A percentile compares a stretch with the other conserved stretches of the same genome.
These are phyloP conservation scores for Aspergillus funiculosus DNA, from an alignment of 495 filamentous ascomycete species.

Conservation along the genomic window DNA sequence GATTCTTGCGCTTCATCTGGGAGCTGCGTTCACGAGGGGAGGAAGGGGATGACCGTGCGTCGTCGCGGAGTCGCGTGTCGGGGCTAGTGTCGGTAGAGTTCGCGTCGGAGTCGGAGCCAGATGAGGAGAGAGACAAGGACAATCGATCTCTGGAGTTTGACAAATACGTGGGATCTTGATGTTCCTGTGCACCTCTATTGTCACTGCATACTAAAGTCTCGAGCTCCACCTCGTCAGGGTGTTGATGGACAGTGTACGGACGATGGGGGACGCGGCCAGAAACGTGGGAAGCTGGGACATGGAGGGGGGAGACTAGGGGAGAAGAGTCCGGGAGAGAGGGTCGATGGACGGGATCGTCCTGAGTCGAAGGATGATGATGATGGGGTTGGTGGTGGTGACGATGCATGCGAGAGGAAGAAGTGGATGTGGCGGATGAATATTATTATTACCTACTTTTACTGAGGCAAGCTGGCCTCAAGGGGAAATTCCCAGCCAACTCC, in stretches of 20 bases:
- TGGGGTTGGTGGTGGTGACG: background rate
- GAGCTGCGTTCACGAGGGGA: conserved; percentile 16
- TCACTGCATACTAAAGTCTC: conserved; percentile 17
- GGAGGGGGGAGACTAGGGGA: conserved; percentile 4
- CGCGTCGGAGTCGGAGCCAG: conserved; percentile 5
- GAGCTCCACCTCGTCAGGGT: conserved; percentile 17
- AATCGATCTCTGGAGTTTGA: conserved; percentile 5
- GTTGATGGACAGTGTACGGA: conserved; percentile 3
- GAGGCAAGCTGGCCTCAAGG: conserved; percentile 39
- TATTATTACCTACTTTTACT: conserved; percentile 4
- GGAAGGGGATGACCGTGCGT: conserved; percentile 8
- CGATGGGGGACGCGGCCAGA: conserved; percentile 3
- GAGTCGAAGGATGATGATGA: background rate
- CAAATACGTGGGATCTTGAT: background rate
- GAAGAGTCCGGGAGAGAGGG: background rate
- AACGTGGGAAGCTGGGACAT: conserved; percentile 13
- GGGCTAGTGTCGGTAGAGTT: conserved; percentile 2
- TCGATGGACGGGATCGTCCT: conserved; percentile 4
- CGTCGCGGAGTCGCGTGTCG: conserved; percentile 15
- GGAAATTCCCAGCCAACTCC: background rate
- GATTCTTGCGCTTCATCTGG: conserved; percentile 41
- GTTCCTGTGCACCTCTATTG: conserved; percentile 8
- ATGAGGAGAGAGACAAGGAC: background rate
- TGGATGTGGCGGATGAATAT: conserved; percentile 5
- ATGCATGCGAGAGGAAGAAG: conserved; percentile 9